Evolutionary conservation across 257 asterid species (phyloP), one percentile per base, ranked within the genome.

Genomic region (Avicennia marina): DNA sequence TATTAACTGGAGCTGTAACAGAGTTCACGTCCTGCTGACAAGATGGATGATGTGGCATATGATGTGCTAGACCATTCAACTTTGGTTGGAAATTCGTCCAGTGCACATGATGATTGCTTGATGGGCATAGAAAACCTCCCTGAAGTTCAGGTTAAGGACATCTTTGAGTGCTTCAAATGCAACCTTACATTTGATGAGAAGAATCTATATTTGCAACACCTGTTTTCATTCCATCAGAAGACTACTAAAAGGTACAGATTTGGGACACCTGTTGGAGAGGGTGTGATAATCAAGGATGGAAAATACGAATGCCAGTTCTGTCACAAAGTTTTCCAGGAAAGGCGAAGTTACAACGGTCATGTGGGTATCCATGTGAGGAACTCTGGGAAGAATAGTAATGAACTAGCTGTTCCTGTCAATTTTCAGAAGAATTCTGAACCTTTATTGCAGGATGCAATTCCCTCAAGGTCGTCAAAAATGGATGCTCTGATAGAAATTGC

Each of bases 291-390:
- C 43, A 83, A 56, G 77, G 94, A 86, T 64, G 95, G 97, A 42
- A 83, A 86, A 73, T 91, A 70, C 42, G 95, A 87, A 73, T 87
- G 98, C 74, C 96, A 87, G 65, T 83, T 85, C 75, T 87, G 98
- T 72, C 96, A 90, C 78, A 85, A 87, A 80, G 81, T 87, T 48
- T 90, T 90, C 67, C 65, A 76, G 8, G 98, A 90, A 72, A 73
- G 82, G 72, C 86, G 86, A 39, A 80, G 87, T 65, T 91, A 88
- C 70, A 81, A 69, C 73, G 95, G 90, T 39, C 98, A 85, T 70
- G 98, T 91, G 12, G 96, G 93, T 17, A 77, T 72, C 66, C 96
- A 91, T 57, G 95, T 83, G 67, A 83, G 94, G 72, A 83, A 70
- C 70, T 66, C 81, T n/a, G 82, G 71, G 27, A 79, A 71, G 70